phyloP scores from a whole-genome alignment of 805 yeast species.

The Yamadazyma phyllophila region DNA sequence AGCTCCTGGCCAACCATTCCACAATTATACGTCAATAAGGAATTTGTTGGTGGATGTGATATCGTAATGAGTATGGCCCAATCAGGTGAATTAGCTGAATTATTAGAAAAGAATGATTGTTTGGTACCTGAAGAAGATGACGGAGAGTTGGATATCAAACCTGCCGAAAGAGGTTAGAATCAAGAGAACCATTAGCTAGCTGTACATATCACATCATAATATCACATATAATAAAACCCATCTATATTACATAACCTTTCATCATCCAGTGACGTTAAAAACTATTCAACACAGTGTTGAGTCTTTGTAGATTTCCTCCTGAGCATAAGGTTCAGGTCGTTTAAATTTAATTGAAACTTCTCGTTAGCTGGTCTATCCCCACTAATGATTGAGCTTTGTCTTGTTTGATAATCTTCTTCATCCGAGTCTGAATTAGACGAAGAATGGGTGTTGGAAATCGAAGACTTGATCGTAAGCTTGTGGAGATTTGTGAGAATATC shows the following conservation, averaged over 20 bases:
- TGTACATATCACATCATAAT: background rate
- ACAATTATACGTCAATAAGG: slow-evolving; percentile 85
- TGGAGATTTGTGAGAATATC: slow-evolving; percentile 25
- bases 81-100: slow-evolving; percentile 82
- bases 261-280: slow-evolving; percentile 5
- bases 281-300: background rate
- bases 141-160: slow-evolving; percentile 32
- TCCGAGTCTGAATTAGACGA: slow-evolving; percentile 16
- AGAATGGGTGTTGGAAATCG: slow-evolving; percentile 9
- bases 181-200: background rate
- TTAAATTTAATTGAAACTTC: slow-evolving; percentile 58
- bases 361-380: slow-evolving; percentile 30
- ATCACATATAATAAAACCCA: background rate
- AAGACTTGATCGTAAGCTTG: slow-evolving; percentile 12
- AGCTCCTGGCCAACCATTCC: slow-evolving; percentile 99
- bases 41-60: slow-evolving; percentile 97
- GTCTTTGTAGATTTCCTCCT: slow-evolving; percentile 44
- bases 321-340: slow-evolving; percentile 61
- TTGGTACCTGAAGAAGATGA: slow-evolving; percentile 78
- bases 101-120: slow-evolving; percentile 75
- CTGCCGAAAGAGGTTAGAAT: slow-evolving; percentile 28
- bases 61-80: slow-evolving; percentile 89
- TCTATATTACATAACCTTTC: slow-evolving; percentile 3
- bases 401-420: slow-evolving; percentile 27
- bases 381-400: slow-evolving; percentile 39